These are phyloP conservation scores for Porphyrellus sp. DNA, from an alignment of 1,284 basidiomycete genomes.

Conservation along the genomic window DNA sequence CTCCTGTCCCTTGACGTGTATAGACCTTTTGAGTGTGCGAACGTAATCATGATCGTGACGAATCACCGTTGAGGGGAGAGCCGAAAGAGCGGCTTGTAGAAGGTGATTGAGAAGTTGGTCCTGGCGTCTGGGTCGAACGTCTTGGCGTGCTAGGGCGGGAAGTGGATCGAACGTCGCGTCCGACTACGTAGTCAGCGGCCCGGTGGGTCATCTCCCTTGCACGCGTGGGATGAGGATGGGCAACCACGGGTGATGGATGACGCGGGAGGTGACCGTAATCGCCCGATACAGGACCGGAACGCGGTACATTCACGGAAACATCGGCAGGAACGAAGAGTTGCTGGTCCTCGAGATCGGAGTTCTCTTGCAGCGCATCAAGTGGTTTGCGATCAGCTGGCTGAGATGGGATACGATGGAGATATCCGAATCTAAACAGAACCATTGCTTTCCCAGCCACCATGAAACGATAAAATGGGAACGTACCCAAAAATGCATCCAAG, in stretches of 20 bases:
- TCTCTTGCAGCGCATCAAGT: constrained; percentile 51
- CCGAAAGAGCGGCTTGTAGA: constrained; percentile 31
- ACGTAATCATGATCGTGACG: constrained; percentile 37
- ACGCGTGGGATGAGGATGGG: constrained; percentile 32
- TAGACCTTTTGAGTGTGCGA: constrained; percentile 37
- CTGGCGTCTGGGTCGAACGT: constrained; percentile 27
- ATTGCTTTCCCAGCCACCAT: constrained; percentile 3
- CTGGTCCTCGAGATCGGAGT: constrained; percentile 56
- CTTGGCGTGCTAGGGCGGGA: constrained; percentile 33
- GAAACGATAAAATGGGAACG: constrained; percentile 30
- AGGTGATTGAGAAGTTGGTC: constrained; percentile 23
- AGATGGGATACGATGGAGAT: constrained; percentile 87
- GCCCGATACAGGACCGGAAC: constrained; percentile 1
- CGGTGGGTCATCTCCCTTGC: constrained; percentile 25
- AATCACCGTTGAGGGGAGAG: constrained; percentile 45
- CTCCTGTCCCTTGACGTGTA: constrained; percentile 36
- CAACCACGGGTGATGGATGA: constrained; percentile 22
- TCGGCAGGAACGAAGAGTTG: constrained; percentile 75
- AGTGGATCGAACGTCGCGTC: constrained; percentile 19
- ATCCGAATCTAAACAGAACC: constrained; percentile 55
- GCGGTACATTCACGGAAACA: constrained; percentile 24
- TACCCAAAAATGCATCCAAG: constrained; percentile 93
- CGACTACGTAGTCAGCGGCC: constrained; percentile 10
- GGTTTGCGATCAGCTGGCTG: constrained; percentile 51
- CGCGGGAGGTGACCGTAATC: constrained; percentile 11